Base-by-base conservation (phyloP, 169 alveolate genomes). In the Plasmodium gonderi region DNA sequence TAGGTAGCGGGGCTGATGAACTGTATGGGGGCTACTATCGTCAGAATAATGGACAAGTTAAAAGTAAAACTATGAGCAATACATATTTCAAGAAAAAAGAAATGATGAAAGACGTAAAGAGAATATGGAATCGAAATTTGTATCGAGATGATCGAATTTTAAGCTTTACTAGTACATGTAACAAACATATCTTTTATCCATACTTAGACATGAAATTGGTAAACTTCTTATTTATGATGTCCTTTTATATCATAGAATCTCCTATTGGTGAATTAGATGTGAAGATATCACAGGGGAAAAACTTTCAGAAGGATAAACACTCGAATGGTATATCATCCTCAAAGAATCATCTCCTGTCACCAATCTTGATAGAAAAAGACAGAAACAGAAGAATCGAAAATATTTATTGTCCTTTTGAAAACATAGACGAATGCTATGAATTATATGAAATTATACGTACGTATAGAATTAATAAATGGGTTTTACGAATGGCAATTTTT, bases 1-100 rank as follows among this genome's bases (percentile, higher is more conserved):
- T 95, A 69, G 97, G 97, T 0, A 95, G 96, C 26, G 97, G 97
- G 3, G 97, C 97, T 3, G 97, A 95, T 78, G 97, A 95, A 54
- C 75, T 95, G 51, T 94, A 90, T 89, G 97, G 97, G 0, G 97
- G 97, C 5, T 95, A 95, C 54, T 95, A 95, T 8, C 79, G 97
- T n/a, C 97, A 95, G 60, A 92, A 91, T 12, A 82, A 90, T 20
- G 31, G 68, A 69, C 38, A 29, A 14, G 33, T 4, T 26, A 23
- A 20, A 36, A n/a, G 36, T 0, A 49, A 14, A 29, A 3, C 31
- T 11, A 42, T 20, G 11, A 23, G 17, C 0, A 1, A 2, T 31
- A 38, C 23, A 14, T 11, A 75, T 60, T 74, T 17, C 9, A 87
- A 87, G 31, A 54, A 54, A 75, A 75, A 64, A 1, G 91, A 79